Evolutionary conservation across 1,284 basidiomycete genomes (phyloP), one percentile per base, ranked within the genome.

Genomic region (Fomitopsis palustris): DNA sequence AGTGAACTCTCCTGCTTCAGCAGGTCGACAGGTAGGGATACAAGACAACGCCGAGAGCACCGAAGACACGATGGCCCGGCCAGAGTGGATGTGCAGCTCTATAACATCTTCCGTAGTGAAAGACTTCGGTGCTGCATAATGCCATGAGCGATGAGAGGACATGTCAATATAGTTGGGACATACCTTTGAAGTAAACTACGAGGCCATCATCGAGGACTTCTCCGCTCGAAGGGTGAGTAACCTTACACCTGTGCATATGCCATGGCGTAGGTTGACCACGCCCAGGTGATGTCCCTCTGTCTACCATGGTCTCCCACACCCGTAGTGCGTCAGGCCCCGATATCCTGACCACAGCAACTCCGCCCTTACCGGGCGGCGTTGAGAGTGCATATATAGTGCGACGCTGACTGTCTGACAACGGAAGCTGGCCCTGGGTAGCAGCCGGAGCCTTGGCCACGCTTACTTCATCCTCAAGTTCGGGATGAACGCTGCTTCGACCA

Each of bases 21-120:
- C 94, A 4, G 87, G 87, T 8, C 93, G 83, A 58, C 86, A 85
- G 59, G 77, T 81, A 0, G 83, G 80, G 14, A 92, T 63, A 54
- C 68, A 69, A 0, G 86, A 81, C 7, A 95, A 76, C 1, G 89
- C 84, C 3, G 72, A 67, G 21, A 95, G 80, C 10, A 92, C 76
- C 3, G 90, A 84, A 2, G 85, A 74, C 61, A 93, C 80, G 37
- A 95, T 81, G 0, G 94, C 92, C 6, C 86, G 80, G 0, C 92
- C 92, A n/a, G 93, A 95, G 70, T 96, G 93, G 29, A 93, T 76
- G 71, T 96, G 93, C 37, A 96, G 73, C 70, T 96, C 93, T 6
- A 96, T 69, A n/a, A 88, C 86, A 49, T 90, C 86, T 68, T 94
- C 87, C 0, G 87, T 87, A 0, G 93, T 95, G 67, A 90, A 95